Conservation (phyloP, 2,329 filamentous ascomycete species). For the Neopestalotiopsis sp. region DNA sequence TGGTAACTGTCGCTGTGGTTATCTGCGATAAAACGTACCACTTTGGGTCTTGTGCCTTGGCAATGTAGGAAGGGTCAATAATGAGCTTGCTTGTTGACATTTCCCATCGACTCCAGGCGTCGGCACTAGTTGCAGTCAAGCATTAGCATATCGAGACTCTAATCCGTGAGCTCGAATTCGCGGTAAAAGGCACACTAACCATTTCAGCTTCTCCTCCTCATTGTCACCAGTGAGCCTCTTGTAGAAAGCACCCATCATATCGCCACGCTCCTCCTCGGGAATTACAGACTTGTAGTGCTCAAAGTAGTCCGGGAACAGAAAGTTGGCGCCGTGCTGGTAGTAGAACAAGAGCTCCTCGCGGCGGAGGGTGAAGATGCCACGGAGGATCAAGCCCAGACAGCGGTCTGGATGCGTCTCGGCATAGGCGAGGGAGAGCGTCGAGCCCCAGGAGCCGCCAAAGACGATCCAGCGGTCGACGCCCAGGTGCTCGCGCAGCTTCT, state of each 20-base stretch:
- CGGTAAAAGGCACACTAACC: slow-evolving; percentile 23
- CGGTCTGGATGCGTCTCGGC: slow-evolving; percentile 41
- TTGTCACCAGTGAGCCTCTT: slow-evolving; percentile 43
- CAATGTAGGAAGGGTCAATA: slow-evolving; percentile 33
- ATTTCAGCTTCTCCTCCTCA: slow-evolving; percentile 34
- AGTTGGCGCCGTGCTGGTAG: slow-evolving; percentile 34
- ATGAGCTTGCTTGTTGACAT: slow-evolving; percentile 33
- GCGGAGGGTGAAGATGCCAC: slow-evolving; percentile 42
- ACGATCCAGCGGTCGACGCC: slow-evolving; percentile 44
- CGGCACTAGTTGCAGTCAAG: slow-evolving; percentile 25
- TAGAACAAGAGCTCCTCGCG: slow-evolving; percentile 44
- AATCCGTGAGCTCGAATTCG: not conserved
- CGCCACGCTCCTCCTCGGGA: slow-evolving; percentile 41
- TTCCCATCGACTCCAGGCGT: slow-evolving; percentile 34
- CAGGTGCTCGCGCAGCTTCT: slow-evolving; percentile 42
- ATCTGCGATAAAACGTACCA: slow-evolving; percentile 23
- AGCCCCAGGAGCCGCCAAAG: slow-evolving; percentile 49
- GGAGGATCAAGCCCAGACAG: slow-evolving; percentile 40
- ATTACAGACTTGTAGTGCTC: slow-evolving; percentile 42
- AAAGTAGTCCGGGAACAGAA: slow-evolving; percentile 44
- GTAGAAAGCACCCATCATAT: slow-evolving; percentile 44
- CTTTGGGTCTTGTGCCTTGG: slow-evolving; percentile 32
- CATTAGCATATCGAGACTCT: not conserved
- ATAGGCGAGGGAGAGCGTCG: slow-evolving; percentile 45
- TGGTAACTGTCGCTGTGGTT: not conserved